Evolutionary conservation across 345 rosid species (phyloP).

Genomic region (Camelina hispida): DNA sequence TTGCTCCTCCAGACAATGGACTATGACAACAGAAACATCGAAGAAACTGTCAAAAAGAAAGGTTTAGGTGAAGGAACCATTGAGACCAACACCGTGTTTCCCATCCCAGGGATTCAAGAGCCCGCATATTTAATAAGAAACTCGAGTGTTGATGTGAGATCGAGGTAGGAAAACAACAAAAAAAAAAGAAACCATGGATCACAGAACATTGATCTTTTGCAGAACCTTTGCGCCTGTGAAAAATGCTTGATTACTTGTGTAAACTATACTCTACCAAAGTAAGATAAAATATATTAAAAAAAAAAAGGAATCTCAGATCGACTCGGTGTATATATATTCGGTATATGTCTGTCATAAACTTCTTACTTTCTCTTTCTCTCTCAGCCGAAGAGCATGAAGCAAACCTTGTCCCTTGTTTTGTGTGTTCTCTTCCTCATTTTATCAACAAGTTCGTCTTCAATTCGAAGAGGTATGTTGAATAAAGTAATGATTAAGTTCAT

Average conservation of each 20-base stretch:
- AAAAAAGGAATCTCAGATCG: no score
- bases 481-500: slow-evolving; percentile 30
- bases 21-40: slow-evolving; percentile 51
- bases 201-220: slow-evolving; percentile 17
- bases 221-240: slow-evolving; percentile 27
- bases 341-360: no score
- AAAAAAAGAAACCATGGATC: slow-evolving; percentile 16
- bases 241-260: slow-evolving; percentile 23
- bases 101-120: slow-evolving; percentile 36
- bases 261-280: slow-evolving; percentile 16
- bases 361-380: not conserved
- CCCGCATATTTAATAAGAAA: slow-evolving; percentile 14
- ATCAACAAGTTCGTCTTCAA: slow-evolving; percentile 49
- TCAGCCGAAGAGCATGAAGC: slow-evolving; percentile 54
- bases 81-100: slow-evolving; percentile 36
- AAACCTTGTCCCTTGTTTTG: slow-evolving; percentile 36
- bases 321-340: no score
- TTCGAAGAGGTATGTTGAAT: slow-evolving; percentile 40
- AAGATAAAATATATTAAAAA: no score
- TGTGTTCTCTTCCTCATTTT: slow-evolving; percentile 50
- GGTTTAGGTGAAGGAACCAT: slow-evolving; percentile 32
- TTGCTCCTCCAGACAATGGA: slow-evolving; percentile 48
- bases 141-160: slow-evolving; percentile 39
- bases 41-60: slow-evolving; percentile 49
- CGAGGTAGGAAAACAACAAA: slow-evolving; percentile 24